Conservation (phyloP, 805 yeast genomes). For the Ogataea glucozyma region DNA sequence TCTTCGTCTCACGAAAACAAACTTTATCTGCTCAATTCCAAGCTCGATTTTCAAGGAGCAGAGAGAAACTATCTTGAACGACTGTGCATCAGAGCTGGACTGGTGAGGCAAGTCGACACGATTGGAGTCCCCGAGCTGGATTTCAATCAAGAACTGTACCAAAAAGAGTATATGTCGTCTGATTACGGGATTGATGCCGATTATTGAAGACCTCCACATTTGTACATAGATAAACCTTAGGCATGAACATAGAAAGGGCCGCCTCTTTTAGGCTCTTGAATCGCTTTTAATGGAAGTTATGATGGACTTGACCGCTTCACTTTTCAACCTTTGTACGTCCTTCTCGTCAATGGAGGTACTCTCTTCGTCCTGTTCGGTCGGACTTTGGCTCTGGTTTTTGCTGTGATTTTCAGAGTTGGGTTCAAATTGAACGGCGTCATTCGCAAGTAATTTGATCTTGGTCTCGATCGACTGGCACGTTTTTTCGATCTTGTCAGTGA, state of each 20-base stretch:
- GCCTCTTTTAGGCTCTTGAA: background rate
- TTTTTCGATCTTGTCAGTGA: constrained; percentile 45
- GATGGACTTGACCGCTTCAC: constrained; percentile 18
- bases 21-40: constrained; percentile 23
- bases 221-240: constrained; percentile 1
- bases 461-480: constrained; percentile 42
- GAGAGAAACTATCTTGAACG: constrained; percentile 37
- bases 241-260: background rate
- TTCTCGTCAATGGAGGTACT: constrained; percentile 14
- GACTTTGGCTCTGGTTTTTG: constrained; percentile 9
- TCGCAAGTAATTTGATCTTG: constrained; percentile 33
- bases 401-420: constrained; percentile 2
- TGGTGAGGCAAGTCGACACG: constrained; percentile 23
- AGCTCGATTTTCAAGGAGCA: constrained; percentile 27
- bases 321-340: constrained; percentile 17
- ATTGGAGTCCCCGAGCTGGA: constrained; percentile 26
- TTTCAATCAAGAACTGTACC: constrained; percentile 15
- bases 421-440: constrained; percentile 22
- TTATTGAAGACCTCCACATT: background rate
- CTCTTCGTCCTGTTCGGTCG: constrained; percentile 10
- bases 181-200: constrained; percentile 1
- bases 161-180: constrained; percentile 4
- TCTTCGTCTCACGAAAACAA: constrained; percentile 5
- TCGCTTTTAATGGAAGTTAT: constrained; percentile 8
- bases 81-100: constrained; percentile 29